Percentiles rank a stretch among this genome's conserved stretches.
Conservation (phyloP, 2,329 filamentous ascomycete genomes). For the Trichoderma harzianum region DNA sequence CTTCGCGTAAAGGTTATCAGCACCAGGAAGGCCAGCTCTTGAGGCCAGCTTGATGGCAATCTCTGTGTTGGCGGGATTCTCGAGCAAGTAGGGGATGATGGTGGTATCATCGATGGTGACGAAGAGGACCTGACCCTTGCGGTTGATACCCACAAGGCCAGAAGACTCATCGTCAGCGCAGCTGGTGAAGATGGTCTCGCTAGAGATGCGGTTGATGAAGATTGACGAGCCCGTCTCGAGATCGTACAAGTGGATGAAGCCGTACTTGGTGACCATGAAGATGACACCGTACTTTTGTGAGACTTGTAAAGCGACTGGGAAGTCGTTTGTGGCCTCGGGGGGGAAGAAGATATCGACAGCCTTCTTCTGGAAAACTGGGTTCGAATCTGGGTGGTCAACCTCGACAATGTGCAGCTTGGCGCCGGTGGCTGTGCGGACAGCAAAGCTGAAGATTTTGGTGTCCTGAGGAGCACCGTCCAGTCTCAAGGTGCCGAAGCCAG, state of each 20-base stretch:
- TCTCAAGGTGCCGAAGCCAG: constrained; percentile 84
- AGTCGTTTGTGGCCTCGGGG: constrained; percentile 90
- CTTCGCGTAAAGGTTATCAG: constrained; percentile 86
- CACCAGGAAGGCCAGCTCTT: constrained; percentile 86
- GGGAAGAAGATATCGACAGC: constrained; percentile 98
- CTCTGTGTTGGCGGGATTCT: constrained; percentile 90
- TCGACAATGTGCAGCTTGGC: constrained; percentile 98
- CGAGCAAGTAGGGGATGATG: constrained; percentile 89
- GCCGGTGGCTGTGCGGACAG: constrained; percentile 81
- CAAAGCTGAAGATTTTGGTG: constrained; percentile 95
- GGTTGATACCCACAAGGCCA: constrained; percentile 92
- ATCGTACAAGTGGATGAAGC: constrained; percentile 98
- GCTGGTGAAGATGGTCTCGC: constrained; percentile 97
- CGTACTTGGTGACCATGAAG: constrained; percentile 97
- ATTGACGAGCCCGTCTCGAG: constrained; percentile 93
- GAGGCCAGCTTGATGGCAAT: constrained; percentile 96
- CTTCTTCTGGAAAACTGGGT: constrained; percentile 90
- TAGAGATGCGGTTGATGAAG: constrained; percentile 99
- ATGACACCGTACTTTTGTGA: constrained; percentile 95
- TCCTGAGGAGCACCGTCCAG: constrained; percentile 86
- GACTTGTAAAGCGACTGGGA: constrained; percentile 96
- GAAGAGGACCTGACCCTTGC: constrained; percentile 93
- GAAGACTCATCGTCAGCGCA: constrained; percentile 77
- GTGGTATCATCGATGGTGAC: constrained; percentile 90
- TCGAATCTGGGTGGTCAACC: constrained; percentile 87